Base-by-base conservation (phyloP, 768 basidiomycete species). In the Tricholoma hemisulphureum region DNA sequence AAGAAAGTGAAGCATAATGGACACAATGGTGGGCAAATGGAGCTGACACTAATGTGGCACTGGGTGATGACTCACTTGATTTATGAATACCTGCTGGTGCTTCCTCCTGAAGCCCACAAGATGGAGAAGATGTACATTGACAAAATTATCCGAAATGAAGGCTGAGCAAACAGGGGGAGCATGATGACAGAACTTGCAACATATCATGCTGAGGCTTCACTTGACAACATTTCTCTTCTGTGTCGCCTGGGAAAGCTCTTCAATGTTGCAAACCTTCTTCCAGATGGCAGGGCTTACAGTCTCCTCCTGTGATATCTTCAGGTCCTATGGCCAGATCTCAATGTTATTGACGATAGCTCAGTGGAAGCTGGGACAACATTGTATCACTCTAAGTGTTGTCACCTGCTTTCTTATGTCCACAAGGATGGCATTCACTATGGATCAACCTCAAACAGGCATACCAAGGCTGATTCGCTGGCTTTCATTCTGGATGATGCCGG, bases 1-100 rank as follows among this genome's bases (percentile, higher is more conserved):
- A 66, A 74, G 43, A 63, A 65, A 10, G 67, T 73, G n/a, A 69
- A 73, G 1, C 63, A 58, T 52, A 74, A 74, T 58, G 69, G 71
- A 1, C 69, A 73, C 45, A 62, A 61, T 45, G 63, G 66, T 21
- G 71, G 71, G 2, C 6, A 48, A 21, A 70, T 73, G 57, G 71
- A 74, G 57, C 53, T 70, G 0, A 72, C 72, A 5, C 45, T 73
- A 16, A 59, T 73, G 11, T 54, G 64, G 2, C 54, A 70, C 46
- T 73, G 72, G 70, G 61, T 69, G 11, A 59, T 58, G 49, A 67
- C 55, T 10, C 70, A 70, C 46, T 61, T 69, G 6, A 53, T 68
- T 8, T 64, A 69, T 41, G 66, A 69, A 51, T 34, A 29, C 23
- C 26, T 51, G 10, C 49, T 31, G 13, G n/a, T n/a, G 10, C 49